Evolutionary conservation across 768 basidiomycete genomes (phyloP).

Genomic region (Lentinula sp.): DNA sequence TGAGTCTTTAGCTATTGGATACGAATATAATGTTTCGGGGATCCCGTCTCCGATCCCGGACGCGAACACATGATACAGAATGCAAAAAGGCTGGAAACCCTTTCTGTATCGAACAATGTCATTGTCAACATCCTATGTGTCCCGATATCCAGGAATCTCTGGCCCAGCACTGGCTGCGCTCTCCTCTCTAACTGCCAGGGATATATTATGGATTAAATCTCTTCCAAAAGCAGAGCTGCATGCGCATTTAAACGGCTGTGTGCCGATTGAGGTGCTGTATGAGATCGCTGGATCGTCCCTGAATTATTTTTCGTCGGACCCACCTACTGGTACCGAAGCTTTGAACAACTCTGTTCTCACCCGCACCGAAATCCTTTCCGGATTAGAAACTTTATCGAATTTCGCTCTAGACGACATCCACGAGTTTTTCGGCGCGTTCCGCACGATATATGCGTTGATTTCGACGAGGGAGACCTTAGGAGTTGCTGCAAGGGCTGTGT

Average conservation of each 20-base stretch:
- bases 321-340: too few species aligned
- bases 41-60: too few species aligned
- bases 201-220: slow-evolving; percentile 51
- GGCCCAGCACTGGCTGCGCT: slow-evolving; percentile 45
- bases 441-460: slow-evolving; percentile 74
- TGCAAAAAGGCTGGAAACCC: too few species aligned
- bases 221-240: slow-evolving; percentile 84
- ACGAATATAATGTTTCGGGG: too few species aligned
- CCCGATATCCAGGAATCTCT: background rate
- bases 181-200: slow-evolving; percentile 38
- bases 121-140: too few species aligned
- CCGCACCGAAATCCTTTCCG: slow-evolving; percentile 18
- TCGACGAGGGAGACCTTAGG: slow-evolving; percentile 50
- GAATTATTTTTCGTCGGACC: background rate
- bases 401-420: slow-evolving; percentile 46
- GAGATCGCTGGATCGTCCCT: slow-evolving; percentile 46
- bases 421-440: slow-evolving; percentile 74
- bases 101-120: too few species aligned
- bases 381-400: slow-evolving; percentile 32
- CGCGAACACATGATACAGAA: too few species aligned
- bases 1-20: too few species aligned
- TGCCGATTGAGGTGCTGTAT: slow-evolving; percentile 59
- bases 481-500: slow-evolving; percentile 57
- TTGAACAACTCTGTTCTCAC: background rate
- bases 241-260: slow-evolving; percentile 82